phyloP scores from a whole-genome alignment of 169 alveolate genomes.

The Plasmodium falciparum region DNA sequence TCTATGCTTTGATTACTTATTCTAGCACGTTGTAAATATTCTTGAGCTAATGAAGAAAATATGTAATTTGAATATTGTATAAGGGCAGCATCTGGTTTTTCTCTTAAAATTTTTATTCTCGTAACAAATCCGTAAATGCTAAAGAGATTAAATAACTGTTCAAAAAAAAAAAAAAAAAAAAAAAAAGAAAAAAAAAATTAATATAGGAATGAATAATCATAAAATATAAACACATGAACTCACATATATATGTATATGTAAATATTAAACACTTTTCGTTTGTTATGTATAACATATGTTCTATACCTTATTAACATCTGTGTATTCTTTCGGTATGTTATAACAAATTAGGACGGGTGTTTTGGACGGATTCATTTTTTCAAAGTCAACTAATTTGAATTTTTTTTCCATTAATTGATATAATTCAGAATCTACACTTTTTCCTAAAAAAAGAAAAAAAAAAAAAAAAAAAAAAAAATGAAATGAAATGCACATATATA shows the following conservation, averaged over 20 bases:
- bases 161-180: slow-evolving; percentile 1
- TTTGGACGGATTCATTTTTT: slow-evolving; percentile 77
- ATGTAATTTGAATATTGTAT: slow-evolving; percentile 80
- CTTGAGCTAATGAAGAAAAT: slow-evolving; percentile 82
- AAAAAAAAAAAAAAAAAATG: slow-evolving; percentile 13
- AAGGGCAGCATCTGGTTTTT: slow-evolving; percentile 84
- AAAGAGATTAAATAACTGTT: slow-evolving; percentile 82
- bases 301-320: slow-evolving; percentile 78
- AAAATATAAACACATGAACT: not conserved
- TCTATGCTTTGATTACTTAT: slow-evolving; percentile 76
- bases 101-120: slow-evolving; percentile 81
- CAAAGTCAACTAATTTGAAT: slow-evolving; percentile 77
- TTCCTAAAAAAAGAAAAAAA: not conserved
- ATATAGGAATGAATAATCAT: not conserved
- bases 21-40: slow-evolving; percentile 71
- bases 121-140: slow-evolving; percentile 82
- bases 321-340: slow-evolving; percentile 80
- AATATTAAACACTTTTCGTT: too few species aligned
- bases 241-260: not conserved
- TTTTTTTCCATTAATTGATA: slow-evolving; percentile 74
- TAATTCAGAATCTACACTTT: slow-evolving; percentile 48
- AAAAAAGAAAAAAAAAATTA: not conserved
- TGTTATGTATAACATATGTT: too few species aligned
- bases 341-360: slow-evolving; percentile 84
- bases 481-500: not conserved